Conservation (phyloP, 2,329 filamentous ascomycete genomes). For the Claviceps sorghi region DNA sequence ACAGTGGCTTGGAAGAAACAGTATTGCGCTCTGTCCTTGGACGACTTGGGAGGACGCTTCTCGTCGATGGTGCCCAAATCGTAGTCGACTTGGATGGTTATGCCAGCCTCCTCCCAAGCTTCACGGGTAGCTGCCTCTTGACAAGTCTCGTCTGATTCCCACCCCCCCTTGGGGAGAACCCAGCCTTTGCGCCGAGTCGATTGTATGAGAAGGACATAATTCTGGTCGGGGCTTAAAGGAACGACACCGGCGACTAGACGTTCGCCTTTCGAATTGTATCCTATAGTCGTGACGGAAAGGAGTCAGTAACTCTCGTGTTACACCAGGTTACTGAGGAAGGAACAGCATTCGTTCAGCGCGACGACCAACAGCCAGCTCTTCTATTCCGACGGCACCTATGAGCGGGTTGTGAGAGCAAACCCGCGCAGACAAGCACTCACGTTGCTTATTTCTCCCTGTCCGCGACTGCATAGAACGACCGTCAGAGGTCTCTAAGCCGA, state of each 20-base stretch:
- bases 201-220: constrained; percentile 83
- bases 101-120: constrained; percentile 96
- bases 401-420: background rate
- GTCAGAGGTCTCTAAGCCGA: constrained; percentile 21
- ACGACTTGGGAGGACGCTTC: constrained; percentile 61
- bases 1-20: constrained; percentile 84
- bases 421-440: constrained; percentile 35
- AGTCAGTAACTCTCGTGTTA: constrained; percentile 7
- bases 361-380: background rate
- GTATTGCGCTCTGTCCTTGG: constrained; percentile 50
- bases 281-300: constrained; percentile 32
- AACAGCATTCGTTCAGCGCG: background rate
- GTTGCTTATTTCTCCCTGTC: constrained; percentile 64
- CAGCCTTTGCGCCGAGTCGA: constrained; percentile 81
- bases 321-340: constrained; percentile 1
- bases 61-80: constrained; percentile 81
- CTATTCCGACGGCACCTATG: background rate
- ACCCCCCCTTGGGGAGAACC: constrained; percentile 95
- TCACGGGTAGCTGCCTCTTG: constrained; percentile 75
- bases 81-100: constrained; percentile 68
- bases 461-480: constrained; percentile 55
- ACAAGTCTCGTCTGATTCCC: constrained; percentile 87
- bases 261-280: constrained; percentile 84
- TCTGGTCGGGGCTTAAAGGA: constrained; percentile 72
- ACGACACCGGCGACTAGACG: constrained; percentile 91